These are phyloP conservation scores for Helotiales sp. DNA, from an alignment of 2,329 filamentous ascomycete genomes.

Conservation along the genomic window DNA sequence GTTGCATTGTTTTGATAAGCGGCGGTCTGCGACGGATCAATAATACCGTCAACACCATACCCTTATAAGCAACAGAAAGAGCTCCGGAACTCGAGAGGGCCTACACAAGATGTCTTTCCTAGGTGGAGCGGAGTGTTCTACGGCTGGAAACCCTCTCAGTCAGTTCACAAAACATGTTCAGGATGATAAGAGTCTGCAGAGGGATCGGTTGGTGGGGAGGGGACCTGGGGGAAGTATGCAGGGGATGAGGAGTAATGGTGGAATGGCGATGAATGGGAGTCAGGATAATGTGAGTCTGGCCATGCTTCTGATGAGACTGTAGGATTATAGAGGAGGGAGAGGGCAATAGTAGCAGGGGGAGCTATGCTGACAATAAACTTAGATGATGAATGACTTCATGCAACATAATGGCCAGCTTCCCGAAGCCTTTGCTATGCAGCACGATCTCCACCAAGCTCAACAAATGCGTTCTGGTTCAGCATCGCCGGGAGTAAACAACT, in stretches of 20 bases:
- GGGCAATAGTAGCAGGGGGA: background rate
- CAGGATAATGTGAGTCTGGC: conserved; percentile 65
- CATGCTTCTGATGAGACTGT: background rate
- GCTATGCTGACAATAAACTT: conserved; percentile 11
- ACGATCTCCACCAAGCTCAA: conserved; percentile 31
- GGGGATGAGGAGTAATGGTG: conserved; percentile 71
- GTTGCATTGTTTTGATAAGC: background rate
- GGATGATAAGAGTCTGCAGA: conserved; percentile 92
- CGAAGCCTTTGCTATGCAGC: conserved; percentile 36
- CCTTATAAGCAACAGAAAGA: background rate
- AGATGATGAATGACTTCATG: conserved; percentile 95
- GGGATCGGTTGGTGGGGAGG: conserved; percentile 80
- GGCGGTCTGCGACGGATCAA: background rate
- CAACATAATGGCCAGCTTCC: conserved; percentile 70
- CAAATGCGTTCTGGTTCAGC: conserved; percentile 29
- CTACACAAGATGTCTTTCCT: conserved; percentile 79
- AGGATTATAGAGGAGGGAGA: background rate
- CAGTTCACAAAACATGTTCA: conserved; percentile 98
- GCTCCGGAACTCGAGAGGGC: background rate
- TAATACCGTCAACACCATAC: background rate
- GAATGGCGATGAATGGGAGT: conserved; percentile 43
- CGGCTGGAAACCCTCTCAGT: conserved; percentile 90
- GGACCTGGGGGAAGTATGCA: conserved; percentile 70
- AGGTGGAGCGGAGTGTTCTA: conserved; percentile 94
- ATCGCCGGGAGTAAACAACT: conserved; percentile 47